Evolutionary conservation across 1,284 basidiomycete species (phyloP), one percentile per base, ranked within the genome.

Genomic region (Volvariella surrecta): DNA sequence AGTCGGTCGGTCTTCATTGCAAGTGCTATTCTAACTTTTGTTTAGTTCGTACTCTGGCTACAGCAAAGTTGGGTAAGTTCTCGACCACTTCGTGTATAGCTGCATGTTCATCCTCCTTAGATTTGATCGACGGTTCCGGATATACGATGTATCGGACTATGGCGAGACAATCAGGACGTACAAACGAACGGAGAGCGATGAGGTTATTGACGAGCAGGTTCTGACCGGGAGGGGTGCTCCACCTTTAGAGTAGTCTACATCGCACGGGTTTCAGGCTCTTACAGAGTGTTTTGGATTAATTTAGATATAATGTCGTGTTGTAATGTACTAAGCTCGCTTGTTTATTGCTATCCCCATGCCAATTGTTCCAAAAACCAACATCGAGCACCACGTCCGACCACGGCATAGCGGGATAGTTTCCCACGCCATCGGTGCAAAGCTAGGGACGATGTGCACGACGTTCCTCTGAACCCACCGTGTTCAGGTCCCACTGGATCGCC

Each of bases 81-180:
- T 10, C 21, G 15, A 10, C 16, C 21, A 4, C 9, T 18, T 17
- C 24, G 16, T 37, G 16, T 31, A 15, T 24, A 45, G 37, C 17
- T 42, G 47, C 19, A 45, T 43, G 11, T 22, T 46, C 32, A 32
- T 16, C 39, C 11, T 39, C 31, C 34, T 28, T 42, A 84, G 82
- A 3, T 94, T 95, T 56, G 87, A 94, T 58, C 76, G 90, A n/a
- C 75, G 92, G 19, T 91, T 94, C 69, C 72, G 92, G 4, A 67
- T 95, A 37, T 95, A 82, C 60, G 78, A 89, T 19, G 71, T 95
- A 41, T 85, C 82, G 2, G 77, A 93, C 46, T 97, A 77, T 57
- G 94, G 93, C 18, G 90, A 95, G 68, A 88, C 76, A 3, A 88
- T 97, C 54, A 67, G 74, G 55, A 95, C 92, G 16, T 93, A 87